Conservation (phyloP, 345 rosid genomes). For the Luvunga scandens region DNA sequence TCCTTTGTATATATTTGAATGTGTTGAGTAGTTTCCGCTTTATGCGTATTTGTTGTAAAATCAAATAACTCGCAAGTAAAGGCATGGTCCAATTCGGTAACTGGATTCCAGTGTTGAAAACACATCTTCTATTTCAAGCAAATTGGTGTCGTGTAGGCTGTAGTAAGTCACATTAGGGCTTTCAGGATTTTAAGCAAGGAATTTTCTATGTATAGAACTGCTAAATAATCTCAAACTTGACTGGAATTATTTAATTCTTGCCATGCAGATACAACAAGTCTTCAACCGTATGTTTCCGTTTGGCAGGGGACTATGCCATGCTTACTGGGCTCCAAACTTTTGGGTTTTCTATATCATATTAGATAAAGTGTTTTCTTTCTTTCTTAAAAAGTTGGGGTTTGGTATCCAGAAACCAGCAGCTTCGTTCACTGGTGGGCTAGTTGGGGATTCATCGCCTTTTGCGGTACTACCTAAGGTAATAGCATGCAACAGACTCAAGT, state of each 20-base stretch:
- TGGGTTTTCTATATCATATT: conserved; percentile 88
- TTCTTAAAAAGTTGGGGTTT: conserved; percentile 56
- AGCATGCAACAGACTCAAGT: background rate
- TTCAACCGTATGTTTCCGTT: conserved; percentile 85
- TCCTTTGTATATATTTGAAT: background rate
- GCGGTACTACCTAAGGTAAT: conserved; percentile 72
- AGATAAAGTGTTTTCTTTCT: conserved; percentile 67
- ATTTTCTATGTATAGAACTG: background rate
- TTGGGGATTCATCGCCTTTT: conserved; percentile 79
- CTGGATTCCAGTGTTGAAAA: background rate
- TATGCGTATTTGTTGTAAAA: background rate
- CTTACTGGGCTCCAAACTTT: conserved; percentile 96
- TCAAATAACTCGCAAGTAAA: background rate
- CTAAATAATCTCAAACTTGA: background rate
- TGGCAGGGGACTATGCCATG: conserved; percentile 97
- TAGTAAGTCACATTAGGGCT: background rate
- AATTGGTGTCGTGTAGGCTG: background rate
- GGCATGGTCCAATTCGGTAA: too few species aligned
- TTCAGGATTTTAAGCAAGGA: background rate
- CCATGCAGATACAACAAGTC: conserved; percentile 78
- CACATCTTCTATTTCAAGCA: background rate
- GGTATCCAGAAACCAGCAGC: conserved; percentile 53
- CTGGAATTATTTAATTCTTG: conserved; percentile 7
- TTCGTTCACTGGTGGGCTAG: conserved; percentile 89
- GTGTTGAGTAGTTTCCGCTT: conserved; percentile 2